Conservation (phyloP, 805 yeast genomes). For the Wickerhamiella vanderwaltii region DNA sequence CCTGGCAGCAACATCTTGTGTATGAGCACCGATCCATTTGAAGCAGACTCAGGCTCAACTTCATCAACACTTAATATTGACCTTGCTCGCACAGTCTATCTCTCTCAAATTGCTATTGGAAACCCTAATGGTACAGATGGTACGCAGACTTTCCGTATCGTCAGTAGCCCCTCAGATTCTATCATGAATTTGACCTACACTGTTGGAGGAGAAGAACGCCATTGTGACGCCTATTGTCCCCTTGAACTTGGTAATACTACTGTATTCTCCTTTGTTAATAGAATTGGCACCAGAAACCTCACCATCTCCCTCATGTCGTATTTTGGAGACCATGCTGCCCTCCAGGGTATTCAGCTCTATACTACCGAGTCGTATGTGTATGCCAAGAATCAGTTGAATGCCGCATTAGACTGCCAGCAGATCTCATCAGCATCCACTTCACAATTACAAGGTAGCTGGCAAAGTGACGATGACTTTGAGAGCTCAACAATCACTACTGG, state of each 20-base stretch:
- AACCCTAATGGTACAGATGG: slow-evolving; percentile 30
- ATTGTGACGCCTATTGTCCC: slow-evolving; percentile 89
- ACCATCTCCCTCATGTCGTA: slow-evolving; percentile 53
- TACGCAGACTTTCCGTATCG: slow-evolving; percentile 50
- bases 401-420: slow-evolving; percentile 43
- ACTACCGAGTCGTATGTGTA: slow-evolving; percentile 46
- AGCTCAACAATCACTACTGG: slow-evolving; percentile 24
- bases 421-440: slow-evolving; percentile 28
- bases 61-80: slow-evolving; percentile 16
- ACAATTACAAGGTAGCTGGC: slow-evolving; percentile 24
- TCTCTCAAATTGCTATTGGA: slow-evolving; percentile 57
- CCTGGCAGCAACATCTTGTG: slow-evolving; percentile 12
- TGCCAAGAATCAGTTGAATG: slow-evolving; percentile 65
- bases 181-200: slow-evolving; percentile 84
- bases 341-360: slow-evolving; percentile 62
- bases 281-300: slow-evolving; percentile 46
- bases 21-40: slow-evolving; percentile 17
- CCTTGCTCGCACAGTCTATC: slow-evolving; percentile 31
- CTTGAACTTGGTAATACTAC: slow-evolving; percentile 46
- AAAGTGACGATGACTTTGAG: slow-evolving; percentile 19
- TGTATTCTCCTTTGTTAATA: slow-evolving; percentile 72
- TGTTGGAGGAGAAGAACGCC: slow-evolving; percentile 51
- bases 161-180: slow-evolving; percentile 69
- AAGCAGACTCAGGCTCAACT: slow-evolving; percentile 15
- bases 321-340: slow-evolving; percentile 56